Conservation (phyloP, 2,329 filamentous ascomycete genomes). For the Pseudocercospora ulei region DNA sequence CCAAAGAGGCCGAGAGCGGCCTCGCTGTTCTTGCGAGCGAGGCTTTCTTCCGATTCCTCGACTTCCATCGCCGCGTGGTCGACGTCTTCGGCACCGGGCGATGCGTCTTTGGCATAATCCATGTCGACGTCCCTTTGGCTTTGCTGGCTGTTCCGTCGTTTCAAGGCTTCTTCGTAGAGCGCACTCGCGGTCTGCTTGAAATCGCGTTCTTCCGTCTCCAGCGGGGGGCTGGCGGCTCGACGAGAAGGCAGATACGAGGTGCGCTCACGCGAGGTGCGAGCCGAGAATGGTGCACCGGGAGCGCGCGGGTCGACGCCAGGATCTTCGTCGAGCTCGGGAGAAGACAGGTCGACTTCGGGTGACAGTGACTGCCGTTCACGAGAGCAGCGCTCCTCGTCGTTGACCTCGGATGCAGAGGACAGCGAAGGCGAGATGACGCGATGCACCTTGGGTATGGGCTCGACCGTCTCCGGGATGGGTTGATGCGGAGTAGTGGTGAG, state of each 20-base stretch:
- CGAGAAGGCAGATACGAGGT: conserved; percentile 49
- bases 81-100: conserved; percentile 30
- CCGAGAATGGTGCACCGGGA: conserved; percentile 55
- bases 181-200: conserved; percentile 92
- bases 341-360: conserved; percentile 84
- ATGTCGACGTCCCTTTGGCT: conserved; percentile 34
- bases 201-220: conserved; percentile 91
- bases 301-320: conserved; percentile 48
- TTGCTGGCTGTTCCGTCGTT: conserved; percentile 36
- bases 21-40: conserved; percentile 44
- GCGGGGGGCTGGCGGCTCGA: conserved; percentile 71
- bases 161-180: conserved; percentile 52
- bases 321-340: conserved; percentile 72
- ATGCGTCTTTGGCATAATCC: conserved; percentile 28
- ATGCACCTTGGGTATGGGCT: conserved; percentile 34
- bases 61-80: conserved; percentile 33
- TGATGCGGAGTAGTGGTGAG: conserved; percentile 80
- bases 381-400: conserved; percentile 56
- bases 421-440: conserved; percentile 74
- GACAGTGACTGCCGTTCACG: conserved; percentile 63
- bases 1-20: conserved; percentile 44
- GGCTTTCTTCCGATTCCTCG: conserved; percentile 41
- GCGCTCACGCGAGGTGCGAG: conserved; percentile 35
- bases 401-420: conserved; percentile 62
- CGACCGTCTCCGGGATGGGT: conserved; percentile 57